Base-by-base conservation (phyloP, 2,329 filamentous ascomycete genomes). In the Fonsecaea pedrosoi region DNA sequence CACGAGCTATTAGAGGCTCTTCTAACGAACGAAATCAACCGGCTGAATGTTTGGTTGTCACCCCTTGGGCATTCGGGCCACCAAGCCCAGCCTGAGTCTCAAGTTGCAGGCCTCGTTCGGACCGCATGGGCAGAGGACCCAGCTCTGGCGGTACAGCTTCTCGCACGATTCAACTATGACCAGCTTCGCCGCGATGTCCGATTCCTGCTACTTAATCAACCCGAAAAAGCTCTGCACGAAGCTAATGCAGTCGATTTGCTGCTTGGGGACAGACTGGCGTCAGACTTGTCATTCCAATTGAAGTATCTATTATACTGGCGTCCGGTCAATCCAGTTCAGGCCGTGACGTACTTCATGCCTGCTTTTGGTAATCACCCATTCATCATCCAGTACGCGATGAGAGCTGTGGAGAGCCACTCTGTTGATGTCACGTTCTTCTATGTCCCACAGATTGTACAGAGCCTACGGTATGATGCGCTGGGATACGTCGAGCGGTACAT, bases 381-480 rank as follows among this genome's bases (percentile, higher is more conserved):
- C 79, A 85, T 99, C 61, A 87, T 98, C 45, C 96, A 99, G 78
- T 99, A 98, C 78, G 95, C 95, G 1, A 96, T 99, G 89, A 88
- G 94, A 74, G 92, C 95, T 2, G 80, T 99, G 56, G 95, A 99
- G 76, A 94, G 91, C 72, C 95, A 99, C 75, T 90, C 93, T 0
- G 90, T 97, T n/a, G 95, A 98, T 76, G 89, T 98, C 21, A 97
- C 94, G 0, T 99, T 99, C 84, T 99, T 98, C 80, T 98, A 97
- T 75, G 95, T 99, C 2, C 95, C 96, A 6, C 95, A 99, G 77
- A 96, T 99, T 73, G 95, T 99, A 13, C 95, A 99, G 78, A 91
- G 92, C 53, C 85, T 99, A 53, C 90, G 95, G 62, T 97, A 98
- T 74, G 95, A 99, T 82, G 87, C 86, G 12, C 84, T 99, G 30